Percentiles rank a stretch among this genome's conserved stretches.
Conservation (phyloP, 2,329 filamentous ascomycete genomes). For the Rutstroemia sp. region DNA sequence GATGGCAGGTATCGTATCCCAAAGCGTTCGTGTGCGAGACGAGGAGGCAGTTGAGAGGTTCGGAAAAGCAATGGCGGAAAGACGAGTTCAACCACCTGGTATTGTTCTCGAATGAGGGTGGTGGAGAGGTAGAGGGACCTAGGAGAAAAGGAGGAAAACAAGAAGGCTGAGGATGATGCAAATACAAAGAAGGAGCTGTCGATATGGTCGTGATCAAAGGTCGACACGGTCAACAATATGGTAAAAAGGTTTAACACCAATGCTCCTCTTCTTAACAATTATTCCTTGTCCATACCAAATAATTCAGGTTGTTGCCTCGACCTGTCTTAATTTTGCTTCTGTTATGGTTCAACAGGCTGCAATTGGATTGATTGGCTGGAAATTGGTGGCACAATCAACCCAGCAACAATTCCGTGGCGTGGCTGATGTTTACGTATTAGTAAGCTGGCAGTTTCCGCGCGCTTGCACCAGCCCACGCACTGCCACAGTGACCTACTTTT, state of each 20-base stretch:
- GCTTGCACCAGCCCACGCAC: background rate
- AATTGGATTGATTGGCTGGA: slow-evolving; percentile 7
- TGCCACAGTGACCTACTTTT: background rate
- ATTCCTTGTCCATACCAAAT: background rate
- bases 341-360: slow-evolving; percentile 3
- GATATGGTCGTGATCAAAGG: background rate
- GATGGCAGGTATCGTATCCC: background rate
- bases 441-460: background rate
- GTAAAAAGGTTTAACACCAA: no score
- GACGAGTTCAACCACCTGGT: background rate
- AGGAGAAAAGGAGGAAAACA: background rate
- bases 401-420: slow-evolving; percentile 7
- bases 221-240: no score
- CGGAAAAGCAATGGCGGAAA: slow-evolving; percentile 1
- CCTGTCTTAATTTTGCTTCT: slow-evolving; percentile 1
- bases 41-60: background rate
- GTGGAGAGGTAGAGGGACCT: background rate
- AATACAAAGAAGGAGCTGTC: no score
- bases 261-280: background rate
- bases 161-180: background rate
- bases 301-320: background rate
- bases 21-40: background rate
- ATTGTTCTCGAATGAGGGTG: background rate
- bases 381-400: background rate
- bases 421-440: background rate